A percentile compares a stretch with the other conserved stretches of the same genome.
phyloP scores from a whole-genome alignment of 202 grass and related monocot genomes.

The Tripidium arundinaceum region DNA sequence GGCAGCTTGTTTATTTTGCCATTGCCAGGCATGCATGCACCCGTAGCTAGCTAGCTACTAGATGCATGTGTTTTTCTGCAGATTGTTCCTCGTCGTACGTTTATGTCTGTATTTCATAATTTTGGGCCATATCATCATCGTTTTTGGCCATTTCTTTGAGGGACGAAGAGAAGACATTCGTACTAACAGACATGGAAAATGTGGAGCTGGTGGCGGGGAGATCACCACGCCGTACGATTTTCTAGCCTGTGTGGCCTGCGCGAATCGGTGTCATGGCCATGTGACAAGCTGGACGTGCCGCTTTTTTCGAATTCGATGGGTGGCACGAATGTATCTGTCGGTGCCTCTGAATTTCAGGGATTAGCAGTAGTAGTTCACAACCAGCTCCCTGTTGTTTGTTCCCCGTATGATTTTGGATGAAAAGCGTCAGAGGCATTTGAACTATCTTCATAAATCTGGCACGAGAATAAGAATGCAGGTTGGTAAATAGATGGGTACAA shows the following conservation, averaged over 20 bases:
- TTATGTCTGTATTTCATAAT: not conserved
- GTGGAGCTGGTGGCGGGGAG: not conserved
- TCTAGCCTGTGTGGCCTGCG: not conserved
- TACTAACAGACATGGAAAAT: constrained; percentile 5
- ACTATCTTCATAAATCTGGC: not conserved
- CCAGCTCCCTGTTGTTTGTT: not conserved
- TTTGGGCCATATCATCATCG: not conserved
- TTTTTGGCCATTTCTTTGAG: not conserved
- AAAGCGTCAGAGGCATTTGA: not conserved
- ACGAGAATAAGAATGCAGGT: constrained; percentile 9
- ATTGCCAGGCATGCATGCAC: not conserved
- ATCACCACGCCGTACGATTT: constrained; percentile 25
- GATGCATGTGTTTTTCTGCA: not conserved
- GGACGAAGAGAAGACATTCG: not conserved
- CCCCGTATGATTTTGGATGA: not conserved
- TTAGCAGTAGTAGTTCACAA: too few species aligned
- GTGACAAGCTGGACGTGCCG: constrained; percentile 21
- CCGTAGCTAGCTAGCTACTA: not conserved
- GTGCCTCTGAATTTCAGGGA: not conserved
- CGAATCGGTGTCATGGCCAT: not conserved
- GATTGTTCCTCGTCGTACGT: not conserved
- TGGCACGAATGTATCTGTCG: not conserved
- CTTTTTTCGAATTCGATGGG: not conserved
- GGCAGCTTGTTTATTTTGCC: not conserved
- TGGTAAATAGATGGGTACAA: not conserved